These are phyloP conservation scores for Apophysomyces variabilis DNA, from an alignment of 371 early-diverging fungal species.

Conservation along the genomic window DNA sequence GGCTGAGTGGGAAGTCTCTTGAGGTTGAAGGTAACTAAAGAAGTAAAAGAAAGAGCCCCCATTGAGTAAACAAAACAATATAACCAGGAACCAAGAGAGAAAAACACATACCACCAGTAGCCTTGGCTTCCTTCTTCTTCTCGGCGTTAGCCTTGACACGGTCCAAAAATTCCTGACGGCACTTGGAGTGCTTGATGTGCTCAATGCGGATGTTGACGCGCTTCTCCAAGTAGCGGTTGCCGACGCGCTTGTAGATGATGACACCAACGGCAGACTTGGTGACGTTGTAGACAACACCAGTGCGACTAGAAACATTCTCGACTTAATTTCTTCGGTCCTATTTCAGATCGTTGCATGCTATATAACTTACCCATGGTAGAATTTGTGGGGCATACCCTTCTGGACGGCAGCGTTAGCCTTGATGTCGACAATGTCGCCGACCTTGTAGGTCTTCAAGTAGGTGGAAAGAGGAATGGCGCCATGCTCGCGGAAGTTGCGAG, in stretches of 20 bases:
- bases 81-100: neutral
- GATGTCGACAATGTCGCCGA: slow-evolving; percentile 34
- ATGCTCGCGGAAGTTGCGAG: slow-evolving; percentile 95
- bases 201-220: slow-evolving; percentile 97
- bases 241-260: slow-evolving; percentile 98
- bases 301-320: slow-evolving; percentile 66
- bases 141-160: slow-evolving; percentile 96
- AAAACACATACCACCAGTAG: slow-evolving; percentile 49
- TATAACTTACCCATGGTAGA: slow-evolving; percentile 94
- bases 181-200: slow-evolving; percentile 99
- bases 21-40: slow-evolving; percentile 68
- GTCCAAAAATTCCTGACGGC: slow-evolving; percentile 97
- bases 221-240: slow-evolving; percentile 98
- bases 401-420: slow-evolving; percentile 84
- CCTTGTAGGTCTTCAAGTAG: slow-evolving; percentile 97
- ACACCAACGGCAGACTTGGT: slow-evolving; percentile 99
- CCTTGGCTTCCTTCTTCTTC: slow-evolving; percentile 83
- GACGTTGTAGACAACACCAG: slow-evolving; percentile 98
- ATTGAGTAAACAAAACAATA: neutral
- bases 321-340: too few species aligned
- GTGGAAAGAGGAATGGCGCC: slow-evolving; percentile 95
- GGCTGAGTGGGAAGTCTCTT: slow-evolving; percentile 96
- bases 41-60: neutral
- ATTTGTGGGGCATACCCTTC: slow-evolving; percentile 99
- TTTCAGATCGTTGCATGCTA: too few species aligned